Conservation (phyloP, 148 eudicot genomes). For the Spergularia marina region DNA sequence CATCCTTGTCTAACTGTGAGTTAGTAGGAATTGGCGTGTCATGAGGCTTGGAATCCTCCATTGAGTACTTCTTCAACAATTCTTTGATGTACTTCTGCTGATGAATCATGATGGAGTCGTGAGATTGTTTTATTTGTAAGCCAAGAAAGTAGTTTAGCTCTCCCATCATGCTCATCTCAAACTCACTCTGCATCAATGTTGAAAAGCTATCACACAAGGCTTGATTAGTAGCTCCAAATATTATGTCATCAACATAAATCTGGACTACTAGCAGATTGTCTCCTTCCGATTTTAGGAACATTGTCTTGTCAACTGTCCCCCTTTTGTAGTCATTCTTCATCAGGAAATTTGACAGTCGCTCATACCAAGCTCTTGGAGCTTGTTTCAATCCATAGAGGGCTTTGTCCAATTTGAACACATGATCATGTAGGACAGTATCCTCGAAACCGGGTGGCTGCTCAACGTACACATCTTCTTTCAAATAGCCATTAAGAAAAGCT, state of each 20-base stretch:
- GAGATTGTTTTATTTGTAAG: neutral
- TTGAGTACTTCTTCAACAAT: neutral
- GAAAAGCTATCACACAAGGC: neutral
- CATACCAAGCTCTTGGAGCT: neutral
- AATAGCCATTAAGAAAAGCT: neutral
- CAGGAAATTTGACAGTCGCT: neutral
- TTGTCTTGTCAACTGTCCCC: neutral
- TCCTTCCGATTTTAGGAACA: neutral
- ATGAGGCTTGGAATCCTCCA: neutral
- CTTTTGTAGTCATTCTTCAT: neutral
- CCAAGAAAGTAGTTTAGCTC: slow-evolving; percentile 19
- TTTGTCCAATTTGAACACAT: neutral
- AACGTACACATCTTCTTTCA: neutral
- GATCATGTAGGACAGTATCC: neutral
- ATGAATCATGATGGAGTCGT: neutral
- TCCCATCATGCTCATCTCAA: slow-evolving; percentile 17
- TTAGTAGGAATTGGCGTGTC: slow-evolving; percentile 8
- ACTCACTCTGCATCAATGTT: neutral
- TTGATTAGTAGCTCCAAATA: slow-evolving; percentile 8
- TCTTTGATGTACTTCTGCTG: slow-evolving; percentile 11
- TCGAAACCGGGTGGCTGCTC: neutral
- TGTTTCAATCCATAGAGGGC: neutral
- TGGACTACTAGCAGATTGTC: neutral
- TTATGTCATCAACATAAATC: too few species aligned
- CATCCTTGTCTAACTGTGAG: neutral